Conservation (phyloP, 2,329 filamentous ascomycete genomes). For the Ophiostoma quercus region DNA sequence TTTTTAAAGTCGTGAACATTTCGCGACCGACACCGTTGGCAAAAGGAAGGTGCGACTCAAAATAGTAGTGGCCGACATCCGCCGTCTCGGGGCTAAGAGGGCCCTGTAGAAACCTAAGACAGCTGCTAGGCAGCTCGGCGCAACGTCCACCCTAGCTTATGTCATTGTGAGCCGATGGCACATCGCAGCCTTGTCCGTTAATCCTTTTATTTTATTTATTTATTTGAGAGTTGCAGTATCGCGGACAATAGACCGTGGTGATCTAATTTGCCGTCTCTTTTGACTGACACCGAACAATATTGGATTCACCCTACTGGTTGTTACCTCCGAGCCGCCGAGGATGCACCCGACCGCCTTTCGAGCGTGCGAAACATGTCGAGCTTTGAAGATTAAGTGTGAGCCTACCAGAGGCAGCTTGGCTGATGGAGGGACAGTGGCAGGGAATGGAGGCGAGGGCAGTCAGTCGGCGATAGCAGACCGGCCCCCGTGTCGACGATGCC, state of each 20-base stretch:
- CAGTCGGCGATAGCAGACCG: background rate
- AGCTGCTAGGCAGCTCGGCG: background rate
- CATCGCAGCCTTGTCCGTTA: background rate
- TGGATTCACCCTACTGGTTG: background rate
- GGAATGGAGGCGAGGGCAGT: background rate
- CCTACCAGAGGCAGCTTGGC: background rate
- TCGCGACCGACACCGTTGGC: background rate
- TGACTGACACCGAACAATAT: too few relatives aligned
- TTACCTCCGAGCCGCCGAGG: background rate
- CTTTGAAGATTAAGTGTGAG: background rate
- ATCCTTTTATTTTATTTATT: too few relatives aligned
- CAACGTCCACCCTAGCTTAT: background rate
- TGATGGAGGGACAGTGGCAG: background rate
- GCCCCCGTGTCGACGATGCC: background rate
- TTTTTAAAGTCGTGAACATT: background rate
- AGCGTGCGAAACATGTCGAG: slow-evolving; percentile 1
- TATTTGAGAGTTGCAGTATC: too few relatives aligned
- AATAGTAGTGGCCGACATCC: background rate
- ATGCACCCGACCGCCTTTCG: background rate
- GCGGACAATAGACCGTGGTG: background rate
- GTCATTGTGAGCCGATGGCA: background rate
- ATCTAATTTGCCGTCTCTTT: too few relatives aligned
- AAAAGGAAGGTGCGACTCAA: background rate
- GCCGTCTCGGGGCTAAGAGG: background rate
- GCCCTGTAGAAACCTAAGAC: background rate